These are phyloP conservation scores for Aureobasidium uvarum DNA, from an alignment of 2,329 filamentous ascomycete genomes.

Conservation along the genomic window DNA sequence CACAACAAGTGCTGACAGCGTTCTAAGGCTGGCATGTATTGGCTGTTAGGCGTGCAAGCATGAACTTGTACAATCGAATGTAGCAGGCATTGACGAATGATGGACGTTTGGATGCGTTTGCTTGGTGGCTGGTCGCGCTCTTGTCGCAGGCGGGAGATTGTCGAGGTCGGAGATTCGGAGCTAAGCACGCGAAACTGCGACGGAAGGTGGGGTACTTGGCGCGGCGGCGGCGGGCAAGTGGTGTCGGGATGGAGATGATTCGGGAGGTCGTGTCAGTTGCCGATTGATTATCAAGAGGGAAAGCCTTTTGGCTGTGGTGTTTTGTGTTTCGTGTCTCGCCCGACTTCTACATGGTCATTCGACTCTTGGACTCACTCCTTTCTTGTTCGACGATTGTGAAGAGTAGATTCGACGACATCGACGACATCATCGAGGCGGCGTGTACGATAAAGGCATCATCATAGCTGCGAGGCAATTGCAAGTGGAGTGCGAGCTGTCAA, in stretches of 20 bases:
- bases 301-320: neutral
- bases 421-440: slow-evolving; percentile 15
- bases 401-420: neutral
- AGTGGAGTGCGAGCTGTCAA: neutral
- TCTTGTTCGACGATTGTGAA: neutral
- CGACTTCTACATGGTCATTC: neutral
- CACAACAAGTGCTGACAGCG: neutral
- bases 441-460: neutral
- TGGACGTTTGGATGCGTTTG: neutral
- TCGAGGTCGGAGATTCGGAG: neutral
- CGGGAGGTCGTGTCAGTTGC: neutral
- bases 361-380: neutral
- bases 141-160: neutral
- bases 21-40: neutral
- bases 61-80: neutral
- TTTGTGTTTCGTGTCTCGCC: neutral
- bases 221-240: slow-evolving; percentile 2
- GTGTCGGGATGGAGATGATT: neutral
- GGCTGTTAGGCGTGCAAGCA: neutral
- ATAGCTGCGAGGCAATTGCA: neutral
- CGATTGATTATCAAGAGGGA: slow-evolving; percentile 2
- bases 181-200: neutral
- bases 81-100: neutral
- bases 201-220: slow-evolving; percentile 4
- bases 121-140: neutral